Evolutionary conservation across 1,139 yeast species (phyloP), one percentile per base, ranked within the genome.

Genomic region (Wickerhamomyces sp.): DNA sequence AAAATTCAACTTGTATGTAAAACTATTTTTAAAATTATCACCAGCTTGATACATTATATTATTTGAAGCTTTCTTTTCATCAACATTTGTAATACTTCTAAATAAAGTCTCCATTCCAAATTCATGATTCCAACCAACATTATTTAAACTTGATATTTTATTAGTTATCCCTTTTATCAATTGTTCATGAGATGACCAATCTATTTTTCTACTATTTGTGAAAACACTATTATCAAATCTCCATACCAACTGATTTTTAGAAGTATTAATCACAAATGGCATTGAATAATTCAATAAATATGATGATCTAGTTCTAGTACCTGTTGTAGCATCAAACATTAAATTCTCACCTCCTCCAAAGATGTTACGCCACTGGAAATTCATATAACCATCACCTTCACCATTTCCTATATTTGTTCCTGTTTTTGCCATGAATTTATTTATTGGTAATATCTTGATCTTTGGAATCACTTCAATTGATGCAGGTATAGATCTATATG

Each of bases 381-480:
- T 84, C 40, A 89, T 74, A 59, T 89, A 88, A 2, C 96, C 97
- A 61, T 87, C 95, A 30, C 97, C 98, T 68, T 90, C 96, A 29
- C 95, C 95, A 60, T 91, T 91, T 3, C 97, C 97, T 6, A 91
- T 78, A 63, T 86, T 90, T 7, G 96, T 91, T n/a, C 96, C 97
- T 2, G 96, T 87, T 58, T 84, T 84, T 49, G 94, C 90, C 50
- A 77, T 77, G 59, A 86, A 84, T 54, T 71, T 73, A 54, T 84
- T 83, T 2, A 76, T 75, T 0, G 94, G 94, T 11, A 72, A 50
- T 2, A 84, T 55, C 44, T 76, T 73, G 49, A 85, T 65, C n/a
- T 74, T 72, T 0, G 90, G 84, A 0, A 75, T 72, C 13, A 85
- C 57, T 27, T 73, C 72, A 11, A 79, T 59, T 36, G 45, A 48